These are phyloP conservation scores for Phytomonas serpens DNA, from an alignment of 208 protist species.

Conservation along the genomic window DNA sequence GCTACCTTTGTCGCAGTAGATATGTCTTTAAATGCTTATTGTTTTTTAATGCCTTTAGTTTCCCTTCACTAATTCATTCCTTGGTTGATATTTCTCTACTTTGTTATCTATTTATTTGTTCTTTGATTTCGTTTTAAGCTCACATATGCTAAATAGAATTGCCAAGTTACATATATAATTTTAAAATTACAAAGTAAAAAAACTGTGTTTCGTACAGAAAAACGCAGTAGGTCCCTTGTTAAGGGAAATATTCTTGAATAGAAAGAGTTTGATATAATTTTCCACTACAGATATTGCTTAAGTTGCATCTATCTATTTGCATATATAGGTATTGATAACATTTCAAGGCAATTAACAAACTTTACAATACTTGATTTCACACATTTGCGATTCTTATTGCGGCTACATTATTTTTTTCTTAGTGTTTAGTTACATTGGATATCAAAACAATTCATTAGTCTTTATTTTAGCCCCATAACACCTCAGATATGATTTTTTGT, in stretches of 20 bases:
- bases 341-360: background rate
- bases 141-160: slow-evolving; percentile 1
- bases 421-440: background rate
- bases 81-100: background rate
- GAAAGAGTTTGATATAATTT: background rate
- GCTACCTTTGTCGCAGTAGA: background rate
- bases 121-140: background rate
- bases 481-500: background rate
- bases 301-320: background rate
- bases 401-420: background rate
- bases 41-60: background rate
- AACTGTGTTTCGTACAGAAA: background rate
- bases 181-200: background rate
- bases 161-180: background rate
- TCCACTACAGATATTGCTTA: background rate
- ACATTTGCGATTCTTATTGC: background rate
- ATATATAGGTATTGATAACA: background rate
- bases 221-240: background rate
- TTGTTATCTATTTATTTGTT: slow-evolving; percentile 2
- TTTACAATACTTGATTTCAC: background rate
- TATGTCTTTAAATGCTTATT: background rate
- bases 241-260: background rate
- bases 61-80: background rate
- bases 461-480: background rate
- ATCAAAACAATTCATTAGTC: background rate